phyloP scores from a whole-genome alignment of 805 yeast genomes.

The Saccharomyces eubayanus region DNA sequence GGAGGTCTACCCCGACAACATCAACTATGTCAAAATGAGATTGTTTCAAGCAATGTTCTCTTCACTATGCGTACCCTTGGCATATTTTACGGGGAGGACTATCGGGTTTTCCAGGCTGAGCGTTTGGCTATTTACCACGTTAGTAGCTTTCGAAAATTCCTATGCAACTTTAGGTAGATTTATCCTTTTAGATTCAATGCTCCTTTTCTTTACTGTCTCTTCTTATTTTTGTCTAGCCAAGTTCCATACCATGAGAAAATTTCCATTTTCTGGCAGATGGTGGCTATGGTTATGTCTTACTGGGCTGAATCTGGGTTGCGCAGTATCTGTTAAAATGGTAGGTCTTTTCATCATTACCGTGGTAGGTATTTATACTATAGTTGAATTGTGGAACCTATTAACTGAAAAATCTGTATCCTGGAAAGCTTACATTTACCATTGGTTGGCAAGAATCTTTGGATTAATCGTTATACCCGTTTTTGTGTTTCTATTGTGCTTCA shows the following conservation, averaged over 20 bases:
- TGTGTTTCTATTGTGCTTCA: conserved; percentile 60
- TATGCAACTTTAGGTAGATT: conserved; percentile 66
- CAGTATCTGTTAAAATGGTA: conserved; percentile 92
- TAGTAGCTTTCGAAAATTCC: conserved; percentile 61
- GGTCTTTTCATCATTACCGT: conserved; percentile 83
- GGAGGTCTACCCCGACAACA: conserved; percentile 49
- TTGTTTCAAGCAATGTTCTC: conserved; percentile 62
- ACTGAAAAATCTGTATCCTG: conserved; percentile 53
- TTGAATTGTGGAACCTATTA: conserved; percentile 77
- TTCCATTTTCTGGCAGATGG: conserved; percentile 71
- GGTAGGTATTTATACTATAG: conserved; percentile 83
- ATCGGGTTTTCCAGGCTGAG: conserved; percentile 44
- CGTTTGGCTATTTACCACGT: conserved; percentile 51
- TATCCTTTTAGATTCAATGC: conserved; percentile 68
- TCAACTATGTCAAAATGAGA: conserved; percentile 60
- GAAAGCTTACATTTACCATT: conserved; percentile 45
- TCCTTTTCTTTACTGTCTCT: conserved; percentile 65
- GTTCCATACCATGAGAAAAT: conserved; percentile 40
- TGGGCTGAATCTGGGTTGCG: conserved; percentile 83
- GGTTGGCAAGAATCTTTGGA: conserved; percentile 56
- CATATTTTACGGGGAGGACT: conserved; percentile 60
- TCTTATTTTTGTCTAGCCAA: conserved; percentile 55
- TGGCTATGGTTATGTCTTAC: conserved; percentile 86
- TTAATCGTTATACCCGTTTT: conserved; percentile 55
- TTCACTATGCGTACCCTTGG: conserved; percentile 57